Base-by-base conservation (phyloP, 768 basidiomycete species). In the Coprinopsis strossmayeri region DNA sequence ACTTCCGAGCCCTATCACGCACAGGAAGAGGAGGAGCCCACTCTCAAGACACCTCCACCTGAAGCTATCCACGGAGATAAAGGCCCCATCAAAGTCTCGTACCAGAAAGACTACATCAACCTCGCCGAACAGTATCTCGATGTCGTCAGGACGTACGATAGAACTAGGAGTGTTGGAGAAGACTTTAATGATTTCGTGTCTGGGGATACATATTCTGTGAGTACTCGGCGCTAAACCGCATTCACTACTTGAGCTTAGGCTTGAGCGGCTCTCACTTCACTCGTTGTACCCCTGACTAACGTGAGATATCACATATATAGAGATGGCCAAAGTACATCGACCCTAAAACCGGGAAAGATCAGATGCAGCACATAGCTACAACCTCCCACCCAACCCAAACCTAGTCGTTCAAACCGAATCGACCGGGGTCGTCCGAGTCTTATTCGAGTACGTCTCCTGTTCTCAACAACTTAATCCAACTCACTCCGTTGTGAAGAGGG, bases 51-150 rank as follows among this genome's bases (percentile, higher is more conserved):
- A n/a, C n/a, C 9, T 7, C 5, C 37, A 53, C 58, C 18, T 50
- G 54, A 21, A 60, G 11, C 1, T 5, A 17, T 38, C 35, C 81
- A 81, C 45, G 81, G 79, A 13, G 65, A 60, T 15, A 60, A 63
- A n/a, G 76, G 81, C 0, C 79, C 81, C 1, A 59, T 80, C 34
- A 72, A 73, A 49, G 65, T 77, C 3, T 79, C 77, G 0, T 64
- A 67, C 37, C 68, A 68, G 17, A 65, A 66, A 10, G 56, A 57
- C 3, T 59, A 64, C 35, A 67, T 69, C 11, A 67, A 73, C 38
- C 51, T 79, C 12, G 71, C 63, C 10, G 61, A 68, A 21, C 65
- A 81, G 18, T 77, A 74, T 53, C 62, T 83, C 25, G 59, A 64
- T 2, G 68, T 76, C 12, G 80, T 66, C 0, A 58, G 54, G 18